Evolutionary conservation across 331 rosid species (phyloP).

Genomic region (Pyracantha coccinea): DNA sequence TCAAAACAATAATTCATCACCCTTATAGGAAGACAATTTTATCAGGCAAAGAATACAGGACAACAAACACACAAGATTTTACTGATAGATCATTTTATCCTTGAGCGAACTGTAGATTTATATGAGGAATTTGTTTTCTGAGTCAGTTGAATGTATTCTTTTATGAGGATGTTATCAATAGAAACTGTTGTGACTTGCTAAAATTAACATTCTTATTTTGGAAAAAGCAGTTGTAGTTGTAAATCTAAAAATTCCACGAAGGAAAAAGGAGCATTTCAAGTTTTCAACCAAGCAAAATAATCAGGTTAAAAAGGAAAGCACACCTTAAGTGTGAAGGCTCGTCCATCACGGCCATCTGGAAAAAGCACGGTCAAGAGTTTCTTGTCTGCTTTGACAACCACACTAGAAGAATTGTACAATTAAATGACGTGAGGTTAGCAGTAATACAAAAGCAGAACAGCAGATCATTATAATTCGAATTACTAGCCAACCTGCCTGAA

Average conservation of each 20-base stretch:
- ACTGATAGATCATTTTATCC: neutral
- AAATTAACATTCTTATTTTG: neutral
- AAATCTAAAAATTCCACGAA: neutral
- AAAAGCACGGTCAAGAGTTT: conserved; percentile 89
- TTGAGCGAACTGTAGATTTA: neutral
- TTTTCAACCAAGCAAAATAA: neutral
- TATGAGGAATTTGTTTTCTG: neutral
- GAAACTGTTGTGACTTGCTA: neutral
- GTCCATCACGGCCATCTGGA: conserved; percentile 96
- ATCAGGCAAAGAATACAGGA: neutral
- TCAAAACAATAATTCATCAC: neutral
- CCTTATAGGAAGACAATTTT: neutral
- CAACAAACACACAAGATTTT: neutral
- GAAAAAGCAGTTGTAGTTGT: neutral
- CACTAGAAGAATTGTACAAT: conserved; percentile 50
- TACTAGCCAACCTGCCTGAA: conserved; percentile 98
- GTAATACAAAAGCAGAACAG: conserved; percentile 7
- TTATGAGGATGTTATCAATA: neutral
- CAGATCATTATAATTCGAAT: conserved; percentile 12
- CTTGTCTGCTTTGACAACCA: conserved; percentile 85
- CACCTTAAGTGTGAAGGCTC: conserved; percentile 96
- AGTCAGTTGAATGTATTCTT: neutral
- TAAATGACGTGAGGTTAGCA: conserved; percentile 21
- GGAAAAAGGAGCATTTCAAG: neutral
- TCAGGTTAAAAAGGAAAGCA: conserved; percentile 5